phyloP scores from a whole-genome alignment of 768 basidiomycete species.

The Mycena vitilis region DNA sequence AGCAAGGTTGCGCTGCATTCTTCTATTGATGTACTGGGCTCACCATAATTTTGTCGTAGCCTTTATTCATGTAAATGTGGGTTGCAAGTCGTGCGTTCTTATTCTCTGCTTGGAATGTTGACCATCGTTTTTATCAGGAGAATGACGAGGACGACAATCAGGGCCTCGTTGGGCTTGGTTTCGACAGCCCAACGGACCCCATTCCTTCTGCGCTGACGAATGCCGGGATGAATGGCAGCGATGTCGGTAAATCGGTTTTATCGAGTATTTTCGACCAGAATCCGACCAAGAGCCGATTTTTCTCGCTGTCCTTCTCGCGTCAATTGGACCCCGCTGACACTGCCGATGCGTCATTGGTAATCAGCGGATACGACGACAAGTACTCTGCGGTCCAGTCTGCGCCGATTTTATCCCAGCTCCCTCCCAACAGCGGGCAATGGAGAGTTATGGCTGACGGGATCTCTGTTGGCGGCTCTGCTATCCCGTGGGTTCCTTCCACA shows the following conservation, averaged over 20 bases:
- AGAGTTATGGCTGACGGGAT: constrained; percentile 13
- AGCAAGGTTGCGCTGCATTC: too few species aligned
- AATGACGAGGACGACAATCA: too few species aligned
- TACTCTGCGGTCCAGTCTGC: constrained; percentile 23
- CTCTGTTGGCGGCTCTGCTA: constrained; percentile 21
- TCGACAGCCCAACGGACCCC: too few species aligned
- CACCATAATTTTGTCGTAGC: too few species aligned
- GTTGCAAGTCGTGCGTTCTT: too few species aligned
- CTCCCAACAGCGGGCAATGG: constrained; percentile 14
- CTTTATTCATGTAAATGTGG: too few species aligned
- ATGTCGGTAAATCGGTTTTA: background rate
- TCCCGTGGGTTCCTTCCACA: constrained; percentile 9
- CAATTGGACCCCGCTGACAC: constrained; percentile 24
- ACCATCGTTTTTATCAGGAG: too few species aligned
- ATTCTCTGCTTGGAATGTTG: too few species aligned
- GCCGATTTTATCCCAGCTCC: constrained; percentile 18
- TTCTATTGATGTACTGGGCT: too few species aligned
- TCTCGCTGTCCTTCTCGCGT: constrained; percentile 30
- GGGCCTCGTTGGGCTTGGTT: too few species aligned
- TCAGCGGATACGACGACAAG: constrained; percentile 24
- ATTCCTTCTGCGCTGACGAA: too few species aligned
- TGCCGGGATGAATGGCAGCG: too few species aligned
- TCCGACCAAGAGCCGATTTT: constrained; percentile 10
- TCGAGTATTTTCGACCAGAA: constrained; percentile 28
- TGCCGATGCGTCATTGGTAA: constrained; percentile 29